These are phyloP conservation scores for Colletotrichum sp. DNA, from an alignment of 2,329 filamentous ascomycete genomes.

Conservation along the genomic window DNA sequence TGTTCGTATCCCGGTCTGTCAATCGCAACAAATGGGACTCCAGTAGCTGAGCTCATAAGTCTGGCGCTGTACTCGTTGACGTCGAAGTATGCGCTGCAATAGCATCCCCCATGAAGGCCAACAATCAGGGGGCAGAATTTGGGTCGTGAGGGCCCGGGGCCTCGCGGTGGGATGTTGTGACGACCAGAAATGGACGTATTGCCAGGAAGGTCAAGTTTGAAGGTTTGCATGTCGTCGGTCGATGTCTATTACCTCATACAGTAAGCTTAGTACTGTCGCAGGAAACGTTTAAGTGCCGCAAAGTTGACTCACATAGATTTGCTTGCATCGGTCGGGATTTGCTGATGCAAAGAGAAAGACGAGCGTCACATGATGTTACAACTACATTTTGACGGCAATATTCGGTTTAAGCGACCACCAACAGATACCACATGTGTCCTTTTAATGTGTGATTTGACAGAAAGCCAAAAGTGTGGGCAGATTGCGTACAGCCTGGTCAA, in stretches of 20 bases:
- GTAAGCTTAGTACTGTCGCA: neutral
- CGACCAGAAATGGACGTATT: slow-evolving; percentile 3
- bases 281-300: neutral
- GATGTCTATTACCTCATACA: neutral
- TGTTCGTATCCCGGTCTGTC: slow-evolving; percentile 24
- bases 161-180: neutral
- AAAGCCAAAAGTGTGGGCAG: neutral
- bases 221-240: neutral
- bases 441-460: neutral
- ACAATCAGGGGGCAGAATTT: slow-evolving; percentile 20
- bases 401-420: neutral
- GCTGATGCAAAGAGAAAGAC: neutral
- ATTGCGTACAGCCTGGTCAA: neutral
- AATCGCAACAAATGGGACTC: slow-evolving; percentile 26
- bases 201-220: neutral
- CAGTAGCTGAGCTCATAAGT: slow-evolving; percentile 11
- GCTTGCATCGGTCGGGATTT: neutral
- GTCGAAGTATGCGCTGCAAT: slow-evolving; percentile 24
- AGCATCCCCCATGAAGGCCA: slow-evolving; percentile 25
- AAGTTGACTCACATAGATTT: neutral
- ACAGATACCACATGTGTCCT: neutral
- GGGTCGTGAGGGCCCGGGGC: neutral
- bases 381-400: neutral
- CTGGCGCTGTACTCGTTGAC: slow-evolving; percentile 20
- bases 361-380: neutral